A percentile compares a stretch with the other conserved stretches of the same genome.
Conservation (phyloP, 1,284 basidiomycete genomes). For the Amylostereum areolatum region DNA sequence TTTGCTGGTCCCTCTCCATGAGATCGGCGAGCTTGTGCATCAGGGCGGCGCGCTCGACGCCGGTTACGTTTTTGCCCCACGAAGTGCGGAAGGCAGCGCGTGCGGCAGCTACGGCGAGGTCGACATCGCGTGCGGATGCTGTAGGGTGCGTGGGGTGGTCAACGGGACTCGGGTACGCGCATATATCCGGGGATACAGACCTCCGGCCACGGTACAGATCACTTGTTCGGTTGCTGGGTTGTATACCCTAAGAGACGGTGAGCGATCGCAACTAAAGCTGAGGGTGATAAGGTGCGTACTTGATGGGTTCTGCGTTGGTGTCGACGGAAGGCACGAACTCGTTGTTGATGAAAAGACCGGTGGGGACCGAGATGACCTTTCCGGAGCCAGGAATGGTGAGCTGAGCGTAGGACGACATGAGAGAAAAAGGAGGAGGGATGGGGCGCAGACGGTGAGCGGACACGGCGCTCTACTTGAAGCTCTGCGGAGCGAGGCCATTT, state of each 20-base stretch:
- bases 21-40: constrained; percentile 87
- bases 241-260: constrained; percentile 38
- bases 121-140: constrained; percentile 76
- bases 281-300: constrained; percentile 34
- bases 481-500: no score
- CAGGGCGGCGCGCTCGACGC: constrained; percentile 73
- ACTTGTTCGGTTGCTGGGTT: constrained; percentile 74
- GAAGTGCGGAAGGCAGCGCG: constrained; percentile 80
- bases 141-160: constrained; percentile 8
- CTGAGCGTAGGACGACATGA: constrained; percentile 17
- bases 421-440: no score
- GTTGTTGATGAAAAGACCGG: constrained; percentile 90
- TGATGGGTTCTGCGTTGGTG: constrained; percentile 45
- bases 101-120: constrained; percentile 79
- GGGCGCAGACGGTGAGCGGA: no score
- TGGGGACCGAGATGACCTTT: constrained; percentile 59
- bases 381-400: constrained; percentile 26
- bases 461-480: no score
- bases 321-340: constrained; percentile 71
- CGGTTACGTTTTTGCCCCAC: constrained; percentile 87
- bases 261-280: constrained; percentile 6
- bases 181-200: constrained; percentile 27
- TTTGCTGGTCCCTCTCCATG: constrained; percentile 79
- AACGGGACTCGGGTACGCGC: neutral
- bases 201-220: constrained; percentile 63